A percentile compares a stretch with the other conserved stretches of the same genome.
Conservation (phyloP, 2,329 filamentous ascomycete genomes). For the Huntiella decipiens region DNA sequence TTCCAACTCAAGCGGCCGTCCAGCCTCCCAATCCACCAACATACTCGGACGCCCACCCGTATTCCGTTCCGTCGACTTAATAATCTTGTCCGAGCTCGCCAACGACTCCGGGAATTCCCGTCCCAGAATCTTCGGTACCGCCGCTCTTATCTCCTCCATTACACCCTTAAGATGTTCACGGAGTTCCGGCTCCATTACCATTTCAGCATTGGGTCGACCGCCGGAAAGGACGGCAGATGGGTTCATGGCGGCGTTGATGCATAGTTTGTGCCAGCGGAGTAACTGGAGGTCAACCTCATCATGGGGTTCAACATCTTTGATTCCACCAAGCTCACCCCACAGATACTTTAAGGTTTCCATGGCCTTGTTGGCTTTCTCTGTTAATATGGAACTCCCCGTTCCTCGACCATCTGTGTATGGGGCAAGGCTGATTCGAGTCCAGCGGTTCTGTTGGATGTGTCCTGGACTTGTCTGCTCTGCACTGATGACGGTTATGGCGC, state of each 20-base stretch:
- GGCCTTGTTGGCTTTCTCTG: conserved; percentile 19
- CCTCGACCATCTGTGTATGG: conserved; percentile 37
- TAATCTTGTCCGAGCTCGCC: conserved; percentile 42
- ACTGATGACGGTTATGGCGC: conserved; percentile 49
- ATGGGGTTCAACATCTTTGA: conserved; percentile 46
- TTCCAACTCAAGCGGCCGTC: conserved; percentile 48
- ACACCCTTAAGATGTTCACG: conserved; percentile 41
- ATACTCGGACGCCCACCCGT: conserved; percentile 46
- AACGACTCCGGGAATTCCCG: conserved; percentile 38
- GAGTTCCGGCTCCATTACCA: conserved; percentile 45
- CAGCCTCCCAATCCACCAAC: conserved; percentile 51
- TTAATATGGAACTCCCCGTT: background rate
- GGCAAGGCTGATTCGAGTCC: conserved; percentile 53
- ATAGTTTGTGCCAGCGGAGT: conserved; percentile 58
- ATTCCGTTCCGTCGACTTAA: conserved; percentile 44
- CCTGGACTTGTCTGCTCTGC: conserved; percentile 47
- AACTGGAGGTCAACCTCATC: conserved; percentile 48
- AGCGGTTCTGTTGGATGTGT: conserved; percentile 48
- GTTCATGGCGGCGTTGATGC: conserved; percentile 60
- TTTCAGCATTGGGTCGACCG: conserved; percentile 44
- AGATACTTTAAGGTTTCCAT: conserved; percentile 33
- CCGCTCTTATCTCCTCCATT: conserved; percentile 50
- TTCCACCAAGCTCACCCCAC: conserved; percentile 35
- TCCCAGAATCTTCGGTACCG: conserved; percentile 43
- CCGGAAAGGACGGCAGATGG: conserved; percentile 49